These are phyloP conservation scores for Arthrocladium fulminans DNA, from an alignment of 2,329 filamentous ascomycete species.

Conservation along the genomic window DNA sequence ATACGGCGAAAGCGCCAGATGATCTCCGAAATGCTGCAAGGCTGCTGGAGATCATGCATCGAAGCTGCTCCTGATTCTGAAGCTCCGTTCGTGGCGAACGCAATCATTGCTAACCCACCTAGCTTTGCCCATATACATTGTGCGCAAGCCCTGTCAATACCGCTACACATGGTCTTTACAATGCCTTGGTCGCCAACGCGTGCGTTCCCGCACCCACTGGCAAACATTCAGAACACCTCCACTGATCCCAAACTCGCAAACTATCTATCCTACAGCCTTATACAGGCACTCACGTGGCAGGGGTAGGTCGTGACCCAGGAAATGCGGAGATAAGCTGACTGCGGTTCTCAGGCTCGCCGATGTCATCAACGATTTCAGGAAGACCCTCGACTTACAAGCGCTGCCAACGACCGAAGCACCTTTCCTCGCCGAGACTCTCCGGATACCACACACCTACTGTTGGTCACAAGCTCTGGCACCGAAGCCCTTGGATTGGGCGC, in stretches of 20 bases:
- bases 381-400: slow-evolving; percentile 34
- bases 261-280: slow-evolving; percentile 39
- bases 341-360: too few relatives aligned
- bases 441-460: slow-evolving; percentile 38
- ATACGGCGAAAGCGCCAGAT: slow-evolving; percentile 30
- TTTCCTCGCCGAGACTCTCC: slow-evolving; percentile 28
- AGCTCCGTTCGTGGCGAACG: slow-evolving; percentile 44
- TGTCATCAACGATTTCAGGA: slow-evolving; percentile 38
- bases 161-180: slow-evolving; percentile 45
- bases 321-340: too few relatives aligned
- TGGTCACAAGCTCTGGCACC: slow-evolving; percentile 37
- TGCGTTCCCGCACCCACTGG: slow-evolving; percentile 43
- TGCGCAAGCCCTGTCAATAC: slow-evolving; percentile 42
- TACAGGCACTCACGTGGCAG: slow-evolving; percentile 45
- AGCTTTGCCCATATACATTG: slow-evolving; percentile 47
- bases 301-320: too few relatives aligned
- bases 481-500: slow-evolving; percentile 34
- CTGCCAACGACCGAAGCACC: slow-evolving; percentile 32
- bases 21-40: slow-evolving; percentile 32
- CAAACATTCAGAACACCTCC: slow-evolving; percentile 35
- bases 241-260: slow-evolving; percentile 32
- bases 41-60: slow-evolving; percentile 33
- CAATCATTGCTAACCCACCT: slow-evolving; percentile 48
- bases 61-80: not conserved
- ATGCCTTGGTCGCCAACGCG: slow-evolving; percentile 44